Evolutionary conservation across 768 basidiomycete genomes (phyloP), one percentile per base, ranked within the genome.

Genomic region (Clavulina sp.): DNA sequence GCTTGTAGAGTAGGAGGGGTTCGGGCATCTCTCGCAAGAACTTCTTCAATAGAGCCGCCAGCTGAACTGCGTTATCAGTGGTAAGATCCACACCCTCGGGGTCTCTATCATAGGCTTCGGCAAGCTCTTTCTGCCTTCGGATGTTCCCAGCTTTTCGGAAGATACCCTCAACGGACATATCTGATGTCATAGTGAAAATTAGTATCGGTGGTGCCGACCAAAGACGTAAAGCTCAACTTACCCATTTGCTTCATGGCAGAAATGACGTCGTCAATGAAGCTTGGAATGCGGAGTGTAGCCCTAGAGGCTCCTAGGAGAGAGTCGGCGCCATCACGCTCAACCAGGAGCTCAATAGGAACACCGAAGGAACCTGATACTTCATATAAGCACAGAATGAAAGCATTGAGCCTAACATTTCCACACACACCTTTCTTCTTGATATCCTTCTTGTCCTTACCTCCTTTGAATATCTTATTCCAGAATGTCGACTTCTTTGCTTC

Each of bases 241-340:
- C 93, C 93, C 95, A 97, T 97, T 64, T 96, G 92, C 62, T 84
- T 75, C 95, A 99, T 97, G 7, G 95, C 91, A 48, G 89, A 93
- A 43, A 99, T 78, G 54, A 95, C 87, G 61, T 99, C 95, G 63
- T 99, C 95, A 52, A 99, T 86, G 63, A 99, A 96, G 64, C 88
- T 96, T 13, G 95, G 95, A 21, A 99, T 81, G 58, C 87, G 73
- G 56, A 99, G 61, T 4, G 87, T 77, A 32, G 76, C 79, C 32
- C 84, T 76, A 4, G 89, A 86, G 23, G 87, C 85, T 19, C 93
- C 95, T 49, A 86, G 77, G 57, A 89, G 67, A 19, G 93, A 95
- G 67, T 99, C 95, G n/a, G 85, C 80, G 4, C 95, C 93, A 63
- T 93, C 89, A 57, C 81, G 74, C 57, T 97, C 92, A 26, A 93